Evolutionary conservation across 2,329 filamentous ascomycete species (phyloP).

Genomic region (Chrysoporthe puriensis): DNA sequence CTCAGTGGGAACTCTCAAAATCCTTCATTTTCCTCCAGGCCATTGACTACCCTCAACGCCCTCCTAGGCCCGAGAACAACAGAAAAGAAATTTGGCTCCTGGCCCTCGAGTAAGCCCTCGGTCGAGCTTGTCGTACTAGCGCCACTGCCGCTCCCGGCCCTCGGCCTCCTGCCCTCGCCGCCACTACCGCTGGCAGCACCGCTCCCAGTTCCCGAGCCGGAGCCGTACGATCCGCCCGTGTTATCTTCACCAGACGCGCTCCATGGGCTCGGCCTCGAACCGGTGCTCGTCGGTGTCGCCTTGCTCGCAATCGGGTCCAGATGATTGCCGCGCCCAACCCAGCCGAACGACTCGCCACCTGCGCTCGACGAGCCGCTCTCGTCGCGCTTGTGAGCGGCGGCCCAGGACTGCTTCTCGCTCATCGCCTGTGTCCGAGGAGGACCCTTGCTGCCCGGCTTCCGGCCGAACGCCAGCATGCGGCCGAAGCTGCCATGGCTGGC

Average conservation of each 20-base stretch:
- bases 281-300: conserved; percentile 29
- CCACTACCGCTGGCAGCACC: conserved; percentile 32
- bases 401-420: conserved; percentile 25
- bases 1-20: conserved; percentile 3
- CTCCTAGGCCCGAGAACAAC: conserved; percentile 66
- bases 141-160: conserved; percentile 40
- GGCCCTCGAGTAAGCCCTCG: conserved; percentile 43
- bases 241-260: conserved; percentile 20
- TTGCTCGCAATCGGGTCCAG: conserved; percentile 32
- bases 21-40: conserved; percentile 34
- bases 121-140: conserved; percentile 43
- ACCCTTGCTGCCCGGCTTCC: conserved; percentile 28
- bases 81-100: conserved; percentile 67
- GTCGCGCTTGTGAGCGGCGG: conserved; percentile 21
- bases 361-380: conserved; percentile 24
- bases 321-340: conserved; percentile 32
- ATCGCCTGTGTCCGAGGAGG: background rate
- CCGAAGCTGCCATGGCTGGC: conserved; percentile 42
- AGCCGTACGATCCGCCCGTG: conserved; percentile 31
- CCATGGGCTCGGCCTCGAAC: conserved; percentile 18
- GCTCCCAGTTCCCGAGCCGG: conserved; percentile 31
- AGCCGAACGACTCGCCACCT: conserved; percentile 31
- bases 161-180: conserved; percentile 30
- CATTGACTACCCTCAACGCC: conserved; percentile 67
- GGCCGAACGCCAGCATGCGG: conserved; percentile 36